Percentiles rank a stretch among this genome's conserved stretches.
Evolutionary conservation across 148 eudicot species (phyloP).

Genomic region (Chenopodium album): DNA sequence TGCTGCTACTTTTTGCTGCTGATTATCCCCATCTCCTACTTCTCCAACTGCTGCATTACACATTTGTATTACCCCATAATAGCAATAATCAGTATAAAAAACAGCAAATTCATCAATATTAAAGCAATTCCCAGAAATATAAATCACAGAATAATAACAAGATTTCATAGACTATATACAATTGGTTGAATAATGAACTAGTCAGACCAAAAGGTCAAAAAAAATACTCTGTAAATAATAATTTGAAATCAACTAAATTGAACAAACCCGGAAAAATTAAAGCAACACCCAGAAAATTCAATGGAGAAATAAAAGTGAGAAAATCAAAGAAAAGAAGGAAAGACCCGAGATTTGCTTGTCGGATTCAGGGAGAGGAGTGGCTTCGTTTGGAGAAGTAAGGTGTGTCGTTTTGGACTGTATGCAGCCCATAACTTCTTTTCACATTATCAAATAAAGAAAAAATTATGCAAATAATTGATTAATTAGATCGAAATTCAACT

Average conservation of each 20-base stretch:
- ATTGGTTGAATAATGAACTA: background rate
- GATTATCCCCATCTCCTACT: conserved; percentile 32
- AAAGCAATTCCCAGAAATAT: conserved; percentile 1
- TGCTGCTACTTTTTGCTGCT: conserved; percentile 28
- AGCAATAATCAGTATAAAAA: background rate
- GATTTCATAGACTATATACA: background rate
- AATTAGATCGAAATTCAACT: conserved; percentile 14
- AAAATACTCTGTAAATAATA: background rate
- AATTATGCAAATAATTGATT: background rate
- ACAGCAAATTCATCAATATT: conserved; percentile 4
- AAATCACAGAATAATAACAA: background rate
- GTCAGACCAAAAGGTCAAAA: background rate
- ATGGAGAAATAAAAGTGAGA: conserved; percentile 15
- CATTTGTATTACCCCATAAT: background rate
- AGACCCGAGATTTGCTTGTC: conserved; percentile 38
- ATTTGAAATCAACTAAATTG: background rate
- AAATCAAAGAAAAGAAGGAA: background rate
- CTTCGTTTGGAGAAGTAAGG: conserved; percentile 41
- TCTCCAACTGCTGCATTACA: conserved; percentile 32
- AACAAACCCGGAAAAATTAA: background rate
- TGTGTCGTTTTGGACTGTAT: conserved; percentile 58
- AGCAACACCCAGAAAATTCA: conserved; percentile 21
- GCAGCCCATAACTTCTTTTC: conserved; percentile 45
- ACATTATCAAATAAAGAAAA: conserved; percentile 24
- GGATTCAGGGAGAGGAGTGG: conserved; percentile 35